phyloP scores from a whole-genome alignment of 1,284 basidiomycete genomes.

The Ceratobasidium sp. region DNA sequence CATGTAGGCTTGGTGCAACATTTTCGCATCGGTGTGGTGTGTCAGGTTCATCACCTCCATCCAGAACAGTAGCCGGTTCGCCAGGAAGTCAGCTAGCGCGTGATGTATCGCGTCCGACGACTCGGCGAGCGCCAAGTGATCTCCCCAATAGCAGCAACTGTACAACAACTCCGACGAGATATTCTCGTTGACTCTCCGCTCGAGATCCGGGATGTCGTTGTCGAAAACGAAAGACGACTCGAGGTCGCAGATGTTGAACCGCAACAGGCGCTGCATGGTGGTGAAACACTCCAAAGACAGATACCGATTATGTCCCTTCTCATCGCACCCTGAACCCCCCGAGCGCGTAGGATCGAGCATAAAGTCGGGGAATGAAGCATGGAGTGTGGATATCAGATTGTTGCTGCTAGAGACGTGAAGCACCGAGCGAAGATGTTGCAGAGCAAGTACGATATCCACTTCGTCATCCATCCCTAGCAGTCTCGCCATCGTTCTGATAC shows the following conservation, averaged over 20 bases:
- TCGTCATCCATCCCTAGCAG: neutral
- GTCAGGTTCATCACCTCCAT: neutral
- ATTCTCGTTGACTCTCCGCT: neutral
- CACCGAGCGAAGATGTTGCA: slow-evolving; percentile 5
- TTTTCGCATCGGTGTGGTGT: neutral
- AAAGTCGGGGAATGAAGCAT: neutral
- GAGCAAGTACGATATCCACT: neutral
- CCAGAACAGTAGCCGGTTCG: neutral
- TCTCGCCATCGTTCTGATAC: neutral
- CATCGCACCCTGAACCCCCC: neutral
- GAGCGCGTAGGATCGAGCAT: neutral
- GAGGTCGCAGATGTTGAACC: slow-evolving; percentile 6
- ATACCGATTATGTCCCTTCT: neutral
- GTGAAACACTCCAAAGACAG: neutral
- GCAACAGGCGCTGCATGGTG: neutral
- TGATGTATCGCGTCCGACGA: neutral
- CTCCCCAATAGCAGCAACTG: neutral
- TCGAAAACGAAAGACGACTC: neutral
- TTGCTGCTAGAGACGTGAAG: neutral
- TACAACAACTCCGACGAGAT: neutral
- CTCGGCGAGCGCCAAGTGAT: neutral
- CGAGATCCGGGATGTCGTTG: neutral
- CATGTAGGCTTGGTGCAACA: neutral
- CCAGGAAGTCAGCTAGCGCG: neutral
- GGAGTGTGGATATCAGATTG: neutral